Evolutionary conservation across 2,329 filamentous ascomycete genomes (phyloP).

Genomic region (Penicillium sp.): DNA sequence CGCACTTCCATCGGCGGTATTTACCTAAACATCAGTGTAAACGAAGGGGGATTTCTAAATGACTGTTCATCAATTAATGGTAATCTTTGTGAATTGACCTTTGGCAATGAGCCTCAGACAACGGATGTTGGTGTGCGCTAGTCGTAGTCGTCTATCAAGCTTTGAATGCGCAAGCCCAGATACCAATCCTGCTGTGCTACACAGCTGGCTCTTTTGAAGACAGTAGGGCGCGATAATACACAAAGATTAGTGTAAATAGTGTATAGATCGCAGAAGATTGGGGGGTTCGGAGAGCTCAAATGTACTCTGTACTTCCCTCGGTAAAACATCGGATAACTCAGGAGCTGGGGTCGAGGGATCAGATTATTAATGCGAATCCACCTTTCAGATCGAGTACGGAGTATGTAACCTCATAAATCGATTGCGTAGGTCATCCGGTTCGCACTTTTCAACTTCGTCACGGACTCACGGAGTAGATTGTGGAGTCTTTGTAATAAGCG

Average conservation of each 20-base stretch:
- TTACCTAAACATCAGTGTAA: not conserved
- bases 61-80: not conserved
- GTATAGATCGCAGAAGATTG: too few species aligned
- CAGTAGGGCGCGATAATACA: not conserved
- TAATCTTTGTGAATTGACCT: not conserved
- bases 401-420: not conserved
- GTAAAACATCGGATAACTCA: not conserved
- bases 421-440: not conserved
- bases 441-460: not conserved
- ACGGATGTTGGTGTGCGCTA: not conserved
- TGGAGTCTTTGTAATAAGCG: constrained; percentile 14
- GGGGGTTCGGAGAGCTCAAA: not conserved
- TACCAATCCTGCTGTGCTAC: constrained; percentile 8
- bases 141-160: not conserved
- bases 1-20: not conserved
- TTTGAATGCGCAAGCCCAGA: constrained; percentile 1
- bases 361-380: not conserved
- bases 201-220: not conserved
- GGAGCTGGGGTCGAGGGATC: not conserved
- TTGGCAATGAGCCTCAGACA: not conserved
- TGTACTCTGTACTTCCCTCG: not conserved
- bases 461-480: too few species aligned
- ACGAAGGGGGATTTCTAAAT: not conserved
- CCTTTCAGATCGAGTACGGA: not conserved
- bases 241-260: not conserved